Evolutionary conservation across 306 rosid genomes (phyloP).

Genomic region (Vigna hirtella): DNA sequence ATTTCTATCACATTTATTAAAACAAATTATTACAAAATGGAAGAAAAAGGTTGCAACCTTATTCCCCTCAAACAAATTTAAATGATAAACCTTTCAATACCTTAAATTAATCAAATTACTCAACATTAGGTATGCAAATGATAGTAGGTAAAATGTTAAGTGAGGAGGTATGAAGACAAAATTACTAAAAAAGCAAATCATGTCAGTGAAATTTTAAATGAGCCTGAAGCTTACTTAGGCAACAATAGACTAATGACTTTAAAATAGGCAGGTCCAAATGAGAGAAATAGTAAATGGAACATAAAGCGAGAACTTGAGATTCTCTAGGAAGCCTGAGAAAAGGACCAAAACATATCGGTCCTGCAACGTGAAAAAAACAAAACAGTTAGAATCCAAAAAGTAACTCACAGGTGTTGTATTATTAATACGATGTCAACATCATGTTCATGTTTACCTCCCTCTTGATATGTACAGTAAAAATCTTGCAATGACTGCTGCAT

Average conservation of each 20-base stretch:
- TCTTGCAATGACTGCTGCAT: conserved; percentile 62
- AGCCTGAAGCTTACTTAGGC: conserved; percentile 70
- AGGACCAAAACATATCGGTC: conserved; percentile 65
- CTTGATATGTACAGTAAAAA: conserved; percentile 57
- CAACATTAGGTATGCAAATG: conserved; percentile 21
- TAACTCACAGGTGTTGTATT: neutral
- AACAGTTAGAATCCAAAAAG: conserved; percentile 37
- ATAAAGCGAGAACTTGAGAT: conserved; percentile 79
- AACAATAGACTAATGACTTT: conserved; percentile 72
- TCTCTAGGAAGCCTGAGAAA: conserved; percentile 79
- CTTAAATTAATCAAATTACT: neutral
- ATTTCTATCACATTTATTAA: neutral
- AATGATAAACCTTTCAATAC: conserved; percentile 26
- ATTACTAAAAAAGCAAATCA: neutral
- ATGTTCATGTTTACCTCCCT: conserved; percentile 61
- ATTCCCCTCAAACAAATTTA: conserved; percentile 19
- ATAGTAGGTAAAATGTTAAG: conserved; percentile 24
- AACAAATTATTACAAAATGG: neutral
- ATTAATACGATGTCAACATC: conserved; percentile 21
- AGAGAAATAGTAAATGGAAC: conserved; percentile 73
- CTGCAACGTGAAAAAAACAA: conserved; percentile 58
- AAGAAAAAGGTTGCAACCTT: neutral
- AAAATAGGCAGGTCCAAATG: conserved; percentile 65
- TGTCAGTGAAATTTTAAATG: conserved; percentile 29
- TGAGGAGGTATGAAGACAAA: neutral